Evolutionary conservation across 2,329 filamentous ascomycete species (phyloP).

Genomic region (Diaporthe sp.): DNA sequence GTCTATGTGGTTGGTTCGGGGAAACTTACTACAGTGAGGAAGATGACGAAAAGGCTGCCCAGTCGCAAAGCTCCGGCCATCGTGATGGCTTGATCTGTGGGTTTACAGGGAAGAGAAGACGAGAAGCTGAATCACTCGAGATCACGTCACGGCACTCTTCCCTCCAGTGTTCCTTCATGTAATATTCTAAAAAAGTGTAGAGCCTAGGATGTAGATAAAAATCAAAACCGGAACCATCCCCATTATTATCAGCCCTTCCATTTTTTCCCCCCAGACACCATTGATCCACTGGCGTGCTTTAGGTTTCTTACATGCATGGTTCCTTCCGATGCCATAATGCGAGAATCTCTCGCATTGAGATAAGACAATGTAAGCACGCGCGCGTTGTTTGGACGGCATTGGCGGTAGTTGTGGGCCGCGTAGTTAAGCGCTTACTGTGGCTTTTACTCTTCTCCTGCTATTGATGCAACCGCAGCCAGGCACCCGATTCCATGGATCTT

Average conservation of each 20-base stretch:
- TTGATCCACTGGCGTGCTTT: neutral
- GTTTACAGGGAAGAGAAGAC: neutral
- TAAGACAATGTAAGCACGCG: neutral
- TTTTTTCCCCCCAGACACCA: neutral
- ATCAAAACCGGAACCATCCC: neutral
- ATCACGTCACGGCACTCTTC: neutral
- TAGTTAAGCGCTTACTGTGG: constrained; percentile 14
- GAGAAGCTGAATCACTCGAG: neutral
- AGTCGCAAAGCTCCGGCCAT: neutral
- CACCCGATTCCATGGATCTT: neutral
- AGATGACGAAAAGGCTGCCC: neutral
- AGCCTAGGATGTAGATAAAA: neutral
- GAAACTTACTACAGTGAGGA: neutral
- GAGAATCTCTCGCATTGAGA: neutral
- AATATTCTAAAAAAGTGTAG: neutral
- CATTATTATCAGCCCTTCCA: neutral
- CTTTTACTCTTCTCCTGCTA: neutral
- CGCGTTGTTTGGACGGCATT: neutral
- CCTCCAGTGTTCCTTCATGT: neutral
- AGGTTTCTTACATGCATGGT: neutral
- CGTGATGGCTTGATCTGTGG: constrained; percentile 2
- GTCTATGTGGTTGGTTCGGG: too few relatives aligned
- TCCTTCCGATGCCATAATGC: neutral
- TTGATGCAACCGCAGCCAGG: neutral
- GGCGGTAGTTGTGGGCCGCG: neutral